Conservation (phyloP, 345 rosid genomes). For the Sonneratia alba region DNA sequence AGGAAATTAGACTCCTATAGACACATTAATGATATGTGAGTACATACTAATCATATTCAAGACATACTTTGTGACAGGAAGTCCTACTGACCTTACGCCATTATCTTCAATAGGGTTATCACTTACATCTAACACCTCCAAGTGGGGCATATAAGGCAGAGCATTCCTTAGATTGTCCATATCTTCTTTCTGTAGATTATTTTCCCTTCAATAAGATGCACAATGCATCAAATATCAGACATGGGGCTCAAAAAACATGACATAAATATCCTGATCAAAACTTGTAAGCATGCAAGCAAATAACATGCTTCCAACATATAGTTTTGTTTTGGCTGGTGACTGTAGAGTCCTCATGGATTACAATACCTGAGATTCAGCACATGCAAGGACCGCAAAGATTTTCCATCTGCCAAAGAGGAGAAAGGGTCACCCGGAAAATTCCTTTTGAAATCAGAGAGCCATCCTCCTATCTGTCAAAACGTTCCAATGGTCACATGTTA, state of each 20-base stretch:
- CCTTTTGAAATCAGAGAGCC: conserved; percentile 57
- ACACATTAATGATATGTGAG: not conserved
- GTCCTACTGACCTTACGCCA: conserved; percentile 57
- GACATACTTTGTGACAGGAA: conserved; percentile 4
- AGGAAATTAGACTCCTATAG: conserved; percentile 66
- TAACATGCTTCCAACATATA: not conserved
- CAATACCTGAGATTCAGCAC: conserved; percentile 64
- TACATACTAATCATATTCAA: not conserved
- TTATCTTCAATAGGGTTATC: conserved; percentile 73
- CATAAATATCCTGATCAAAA: not conserved
- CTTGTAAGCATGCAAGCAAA: not conserved
- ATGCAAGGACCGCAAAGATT: conserved; percentile 48
- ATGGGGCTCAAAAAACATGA: not conserved
- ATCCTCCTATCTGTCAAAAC: conserved; percentile 55
- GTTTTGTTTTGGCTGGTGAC: not conserved
- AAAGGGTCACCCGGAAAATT: conserved; percentile 22
- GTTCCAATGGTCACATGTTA: conserved; percentile 12
- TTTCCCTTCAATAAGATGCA: conserved; percentile 42
- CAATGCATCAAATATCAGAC: not conserved
- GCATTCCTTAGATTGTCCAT: conserved; percentile 46
- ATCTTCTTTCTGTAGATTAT: conserved; percentile 57
- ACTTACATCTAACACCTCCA: conserved; percentile 67
- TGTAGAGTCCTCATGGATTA: not conserved
- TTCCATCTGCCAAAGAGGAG: conserved; percentile 19
- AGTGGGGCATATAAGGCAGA: conserved; percentile 50